These are phyloP conservation scores for Boletus subparvulus DNA, from an alignment of 768 basidiomycete genomes.

Conservation along the genomic window DNA sequence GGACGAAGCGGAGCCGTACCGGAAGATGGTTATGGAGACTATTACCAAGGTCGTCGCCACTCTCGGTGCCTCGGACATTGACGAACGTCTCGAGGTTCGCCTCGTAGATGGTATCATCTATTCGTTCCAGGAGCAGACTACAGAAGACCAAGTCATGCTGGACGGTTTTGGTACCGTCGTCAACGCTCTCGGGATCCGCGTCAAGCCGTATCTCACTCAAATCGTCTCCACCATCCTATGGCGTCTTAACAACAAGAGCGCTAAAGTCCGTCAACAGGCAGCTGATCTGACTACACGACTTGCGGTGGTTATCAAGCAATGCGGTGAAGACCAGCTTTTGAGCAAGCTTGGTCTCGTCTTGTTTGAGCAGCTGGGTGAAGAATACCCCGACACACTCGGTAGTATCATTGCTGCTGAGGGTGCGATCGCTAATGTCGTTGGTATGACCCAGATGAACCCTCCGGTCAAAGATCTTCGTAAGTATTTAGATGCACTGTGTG, in stretches of 20 bases:
- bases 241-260: conserved; percentile 99
- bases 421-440: conserved; percentile 98
- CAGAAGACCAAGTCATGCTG: conserved; percentile 98
- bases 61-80: conserved; percentile 95
- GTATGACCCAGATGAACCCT: conserved; percentile 99
- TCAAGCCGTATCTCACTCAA: conserved; percentile 97
- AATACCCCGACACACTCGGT: conserved; percentile 98
- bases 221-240: conserved; percentile 99
- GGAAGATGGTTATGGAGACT: conserved; percentile 99
- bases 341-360: conserved; percentile 96
- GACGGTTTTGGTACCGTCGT: conserved; percentile 98
- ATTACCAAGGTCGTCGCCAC: conserved; percentile 95
- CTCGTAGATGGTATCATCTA: conserved; percentile 99
- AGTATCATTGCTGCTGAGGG: conserved; percentile 99
- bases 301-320: conserved; percentile 98
- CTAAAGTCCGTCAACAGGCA: conserved; percentile 98
- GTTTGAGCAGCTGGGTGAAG: conserved; percentile 98
- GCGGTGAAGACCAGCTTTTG: conserved; percentile 92
- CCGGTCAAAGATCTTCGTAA: conserved; percentile 97
- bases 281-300: conserved; percentile 97
- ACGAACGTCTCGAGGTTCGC: conserved; percentile 90
- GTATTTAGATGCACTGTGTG: conserved; percentile 34
- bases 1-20: conserved; percentile 68
- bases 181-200: conserved; percentile 92
- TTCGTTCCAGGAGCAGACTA: conserved; percentile 99